A percentile compares a stretch with the other conserved stretches of the same genome.
phyloP scores from a whole-genome alignment of 2,329 filamentous ascomycete species.

The Fusarium redolens region DNA sequence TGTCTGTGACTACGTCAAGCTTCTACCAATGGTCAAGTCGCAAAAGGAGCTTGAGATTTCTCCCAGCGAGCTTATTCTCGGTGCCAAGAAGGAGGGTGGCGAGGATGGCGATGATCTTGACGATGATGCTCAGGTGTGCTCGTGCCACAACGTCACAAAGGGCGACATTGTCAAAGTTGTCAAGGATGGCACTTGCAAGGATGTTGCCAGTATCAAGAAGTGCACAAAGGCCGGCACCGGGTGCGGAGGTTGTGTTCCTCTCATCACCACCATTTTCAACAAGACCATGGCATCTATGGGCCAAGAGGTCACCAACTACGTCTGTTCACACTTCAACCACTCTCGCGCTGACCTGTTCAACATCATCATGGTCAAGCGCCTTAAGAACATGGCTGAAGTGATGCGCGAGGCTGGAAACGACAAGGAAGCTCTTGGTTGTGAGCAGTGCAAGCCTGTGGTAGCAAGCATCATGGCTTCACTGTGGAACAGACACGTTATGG shows the following conservation, averaged over 20 bases:
- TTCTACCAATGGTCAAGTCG: conserved; percentile 87
- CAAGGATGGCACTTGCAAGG: conserved; percentile 84
- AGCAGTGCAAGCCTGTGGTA: conserved; percentile 86
- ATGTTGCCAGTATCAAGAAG: conserved; percentile 83
- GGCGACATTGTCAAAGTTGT: conserved; percentile 78
- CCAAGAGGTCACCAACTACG: conserved; percentile 85
- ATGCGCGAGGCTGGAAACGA: conserved; percentile 84
- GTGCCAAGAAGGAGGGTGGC: conserved; percentile 75
- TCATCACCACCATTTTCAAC: conserved; percentile 91
- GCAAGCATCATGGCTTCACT: conserved; percentile 84
- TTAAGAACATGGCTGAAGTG: conserved; percentile 77
- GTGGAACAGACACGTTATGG: conserved; percentile 87
- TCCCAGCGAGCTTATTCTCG: conserved; percentile 85
- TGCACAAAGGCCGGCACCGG: conserved; percentile 94
- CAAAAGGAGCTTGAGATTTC: conserved; percentile 82
- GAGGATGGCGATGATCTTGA: conserved; percentile 83
- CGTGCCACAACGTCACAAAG: conserved; percentile 92
- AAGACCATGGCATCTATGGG: conserved; percentile 87
- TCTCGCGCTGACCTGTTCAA: conserved; percentile 91
- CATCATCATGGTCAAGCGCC: conserved; percentile 83
- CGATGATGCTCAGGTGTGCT: conserved; percentile 90
- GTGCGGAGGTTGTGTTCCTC: conserved; percentile 89
- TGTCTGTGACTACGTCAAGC: conserved; percentile 88
- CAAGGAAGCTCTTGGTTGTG: conserved; percentile 79
- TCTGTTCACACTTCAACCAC: conserved; percentile 86